Evolutionary conservation across 148 eudicot species (phyloP).

Genomic region (Vaccinium corymbosum): DNA sequence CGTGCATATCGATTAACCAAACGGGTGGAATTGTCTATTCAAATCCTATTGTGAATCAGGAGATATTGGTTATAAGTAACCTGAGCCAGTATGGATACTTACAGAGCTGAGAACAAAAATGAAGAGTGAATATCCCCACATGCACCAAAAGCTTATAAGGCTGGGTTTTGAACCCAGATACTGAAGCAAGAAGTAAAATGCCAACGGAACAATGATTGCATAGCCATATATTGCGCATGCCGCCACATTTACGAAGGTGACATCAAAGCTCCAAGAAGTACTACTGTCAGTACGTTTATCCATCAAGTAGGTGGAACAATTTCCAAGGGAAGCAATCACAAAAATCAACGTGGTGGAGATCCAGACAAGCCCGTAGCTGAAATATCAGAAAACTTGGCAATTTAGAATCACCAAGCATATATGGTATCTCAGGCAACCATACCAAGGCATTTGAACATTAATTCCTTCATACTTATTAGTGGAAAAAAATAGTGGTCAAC

Average conservation of each 20-base stretch:
- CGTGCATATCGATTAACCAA: not conserved
- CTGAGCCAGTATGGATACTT: constrained; percentile 29
- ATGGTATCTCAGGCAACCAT: not conserved
- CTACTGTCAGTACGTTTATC: constrained; percentile 43
- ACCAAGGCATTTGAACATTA: not conserved
- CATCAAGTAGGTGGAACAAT: constrained; percentile 77
- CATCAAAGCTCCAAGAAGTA: constrained; percentile 79
- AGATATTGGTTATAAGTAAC: not conserved
- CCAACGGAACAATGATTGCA: constrained; percentile 76
- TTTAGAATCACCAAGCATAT: not conserved
- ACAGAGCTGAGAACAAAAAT: constrained; percentile 67
- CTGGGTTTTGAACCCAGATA: constrained; percentile 82
- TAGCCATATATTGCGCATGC: constrained; percentile 74
- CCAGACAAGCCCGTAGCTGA: constrained; percentile 96
- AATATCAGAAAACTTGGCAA: constrained; percentile 19
- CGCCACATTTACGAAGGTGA: constrained; percentile 70
- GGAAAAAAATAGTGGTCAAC: not conserved
- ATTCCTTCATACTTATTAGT: not conserved
- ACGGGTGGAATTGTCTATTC: not conserved
- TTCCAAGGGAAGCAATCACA: constrained; percentile 77
- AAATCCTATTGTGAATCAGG: not conserved
- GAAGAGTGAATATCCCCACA: constrained; percentile 99
- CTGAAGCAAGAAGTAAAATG: constrained; percentile 84
- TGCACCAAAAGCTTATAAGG: constrained; percentile 95
- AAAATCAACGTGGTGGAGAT: constrained; percentile 83